phyloP scores from a whole-genome alignment of 176 grass and related monocot genomes.

The Luzula sylvatica region DNA sequence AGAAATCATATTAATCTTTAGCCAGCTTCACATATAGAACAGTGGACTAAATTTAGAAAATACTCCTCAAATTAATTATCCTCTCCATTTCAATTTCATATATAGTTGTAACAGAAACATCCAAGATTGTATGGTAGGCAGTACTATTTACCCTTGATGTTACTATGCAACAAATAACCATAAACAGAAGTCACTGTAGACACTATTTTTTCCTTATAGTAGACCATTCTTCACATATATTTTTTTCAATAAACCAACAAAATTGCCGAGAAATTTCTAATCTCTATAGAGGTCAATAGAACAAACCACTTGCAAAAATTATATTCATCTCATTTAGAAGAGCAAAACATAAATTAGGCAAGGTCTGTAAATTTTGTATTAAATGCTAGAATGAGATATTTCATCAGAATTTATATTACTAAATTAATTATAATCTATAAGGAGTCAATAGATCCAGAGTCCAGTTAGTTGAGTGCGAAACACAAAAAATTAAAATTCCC shows the following conservation, averaged over 20 bases:
- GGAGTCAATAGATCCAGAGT: too few species aligned
- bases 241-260: background rate
- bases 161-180: background rate
- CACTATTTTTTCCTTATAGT: background rate
- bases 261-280: background rate
- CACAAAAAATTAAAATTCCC: too few species aligned
- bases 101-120: background rate
- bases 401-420: conserved; percentile 1
- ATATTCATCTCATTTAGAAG: too few species aligned
- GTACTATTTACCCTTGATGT: conserved; percentile 1
- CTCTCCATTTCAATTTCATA: too few species aligned
- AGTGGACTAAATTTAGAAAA: too few species aligned
- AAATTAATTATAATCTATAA: too few species aligned
- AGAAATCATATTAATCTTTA: too few species aligned
- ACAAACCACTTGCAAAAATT: too few species aligned
- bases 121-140: background rate
- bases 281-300: too few species aligned
- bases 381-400: conserved; percentile 16
- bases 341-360: background rate
- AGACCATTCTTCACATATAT: background rate
- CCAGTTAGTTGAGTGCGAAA: too few species aligned
- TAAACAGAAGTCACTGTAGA: background rate
- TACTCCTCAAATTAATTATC: too few species aligned
- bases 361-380: background rate
- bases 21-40: too few species aligned